phyloP scores from a whole-genome alignment of 1,139 yeast genomes.

The Entelexis sorbosivorans region DNA sequence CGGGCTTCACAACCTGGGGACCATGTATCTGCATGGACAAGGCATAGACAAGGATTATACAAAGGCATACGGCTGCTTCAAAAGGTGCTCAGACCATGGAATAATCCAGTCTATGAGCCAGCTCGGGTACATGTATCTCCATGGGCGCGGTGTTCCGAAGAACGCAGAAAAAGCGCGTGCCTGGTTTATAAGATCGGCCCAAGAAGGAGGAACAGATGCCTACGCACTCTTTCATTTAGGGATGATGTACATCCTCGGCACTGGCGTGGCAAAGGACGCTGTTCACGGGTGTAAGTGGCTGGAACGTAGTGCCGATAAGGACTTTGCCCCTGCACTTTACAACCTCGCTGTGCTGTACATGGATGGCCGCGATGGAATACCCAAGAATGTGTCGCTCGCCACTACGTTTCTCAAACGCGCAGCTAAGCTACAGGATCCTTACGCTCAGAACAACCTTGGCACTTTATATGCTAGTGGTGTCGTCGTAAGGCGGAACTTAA shows the following conservation, averaged over 20 bases:
- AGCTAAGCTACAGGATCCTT: slow-evolving; percentile 12
- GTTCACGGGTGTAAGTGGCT: slow-evolving; percentile 11
- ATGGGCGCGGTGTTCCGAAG: slow-evolving; percentile 19
- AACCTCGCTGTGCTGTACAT: slow-evolving; percentile 19
- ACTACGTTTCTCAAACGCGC: slow-evolving; percentile 10
- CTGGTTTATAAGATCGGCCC: slow-evolving; percentile 20
- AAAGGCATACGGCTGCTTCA: slow-evolving; percentile 16
- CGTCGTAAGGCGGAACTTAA: slow-evolving; percentile 1
- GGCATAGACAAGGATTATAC: slow-evolving; percentile 15
- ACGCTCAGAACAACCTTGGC: slow-evolving; percentile 20
- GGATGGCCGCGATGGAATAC: slow-evolving; percentile 13
- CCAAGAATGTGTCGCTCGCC: slow-evolving; percentile 7
- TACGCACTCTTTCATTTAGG: slow-evolving; percentile 21
- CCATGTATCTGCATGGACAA: slow-evolving; percentile 23
- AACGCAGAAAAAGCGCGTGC: slow-evolving; percentile 14
- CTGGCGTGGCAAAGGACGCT: slow-evolving; percentile 9
- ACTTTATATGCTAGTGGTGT: slow-evolving; percentile 15
- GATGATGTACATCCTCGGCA: slow-evolving; percentile 17
- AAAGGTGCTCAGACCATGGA: slow-evolving; percentile 14
- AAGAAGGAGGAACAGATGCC: slow-evolving; percentile 8
- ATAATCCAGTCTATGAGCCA: slow-evolving; percentile 22
- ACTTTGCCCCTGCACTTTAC: slow-evolving; percentile 19
- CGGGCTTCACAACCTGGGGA: slow-evolving; percentile 22
- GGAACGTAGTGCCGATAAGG: slow-evolving; percentile 13
- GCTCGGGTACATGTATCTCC: slow-evolving; percentile 22